Percentiles rank a stretch among this genome's conserved stretches.
phyloP scores from a whole-genome alignment of 1,284 basidiomycete genomes.

The Spongispora temasekensis region DNA sequence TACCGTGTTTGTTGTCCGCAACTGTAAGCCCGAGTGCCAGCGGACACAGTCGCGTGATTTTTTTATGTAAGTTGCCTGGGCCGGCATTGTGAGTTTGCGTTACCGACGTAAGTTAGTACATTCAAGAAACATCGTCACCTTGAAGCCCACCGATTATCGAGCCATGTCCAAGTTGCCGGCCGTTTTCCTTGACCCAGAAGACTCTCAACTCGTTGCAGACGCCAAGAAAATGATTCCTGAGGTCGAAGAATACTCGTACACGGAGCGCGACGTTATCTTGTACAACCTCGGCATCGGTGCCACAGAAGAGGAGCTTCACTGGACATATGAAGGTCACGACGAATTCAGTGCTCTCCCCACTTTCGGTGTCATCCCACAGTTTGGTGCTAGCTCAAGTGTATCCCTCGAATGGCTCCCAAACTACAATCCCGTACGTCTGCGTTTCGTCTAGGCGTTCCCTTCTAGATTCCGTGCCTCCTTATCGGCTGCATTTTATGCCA shows the following conservation, averaged over 20 bases:
- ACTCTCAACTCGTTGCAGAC: slow-evolving; percentile 80
- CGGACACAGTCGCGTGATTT: no score
- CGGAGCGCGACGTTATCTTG: slow-evolving; percentile 90
- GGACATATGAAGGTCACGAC: slow-evolving; percentile 90
- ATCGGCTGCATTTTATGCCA: background rate
- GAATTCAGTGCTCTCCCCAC: slow-evolving; percentile 88
- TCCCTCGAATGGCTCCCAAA: slow-evolving; percentile 89
- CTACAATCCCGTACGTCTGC: slow-evolving; percentile 78
- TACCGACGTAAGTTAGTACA: no score
- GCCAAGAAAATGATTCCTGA: slow-evolving; percentile 72
- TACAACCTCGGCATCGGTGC: slow-evolving; percentile 98
- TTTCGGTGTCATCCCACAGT: slow-evolving; percentile 96
- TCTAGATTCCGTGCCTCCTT: background rate
- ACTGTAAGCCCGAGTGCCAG: no score
- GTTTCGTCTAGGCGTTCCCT: background rate
- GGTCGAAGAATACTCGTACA: slow-evolving; percentile 70
- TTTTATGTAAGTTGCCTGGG: no score
- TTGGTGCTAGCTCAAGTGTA: slow-evolving; percentile 64
- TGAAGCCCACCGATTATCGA: background rate
- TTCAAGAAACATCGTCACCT: no score
- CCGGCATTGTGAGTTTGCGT: no score
- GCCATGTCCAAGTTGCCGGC: slow-evolving; percentile 39
- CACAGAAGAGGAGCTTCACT: slow-evolving; percentile 88
- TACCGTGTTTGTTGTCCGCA: no score
- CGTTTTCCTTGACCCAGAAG: slow-evolving; percentile 78